Evolutionary conservation across 148 eudicot species (phyloP).

Genomic region (Simmondsia chinensis): DNA sequence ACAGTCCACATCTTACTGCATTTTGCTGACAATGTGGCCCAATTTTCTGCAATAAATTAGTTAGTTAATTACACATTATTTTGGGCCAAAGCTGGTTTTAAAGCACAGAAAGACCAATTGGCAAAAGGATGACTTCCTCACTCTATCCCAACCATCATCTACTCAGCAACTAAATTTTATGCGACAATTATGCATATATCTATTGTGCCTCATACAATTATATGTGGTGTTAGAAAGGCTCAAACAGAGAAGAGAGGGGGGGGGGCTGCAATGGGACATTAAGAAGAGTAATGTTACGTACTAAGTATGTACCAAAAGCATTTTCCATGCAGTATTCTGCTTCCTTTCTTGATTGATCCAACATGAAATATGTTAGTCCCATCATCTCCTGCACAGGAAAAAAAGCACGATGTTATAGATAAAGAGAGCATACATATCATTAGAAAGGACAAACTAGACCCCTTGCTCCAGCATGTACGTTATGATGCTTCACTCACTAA

Average conservation of each 20-base stretch:
- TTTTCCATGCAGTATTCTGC: conserved; percentile 96
- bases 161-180: too few species aligned
- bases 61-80: neutral
- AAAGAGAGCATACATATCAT: neutral
- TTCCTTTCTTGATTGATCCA: conserved; percentile 89
- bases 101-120: too few species aligned
- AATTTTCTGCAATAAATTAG: conserved; percentile 43
- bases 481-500: too few species aligned
- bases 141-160: too few species aligned
- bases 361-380: conserved; percentile 84
- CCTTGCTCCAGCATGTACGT: too few species aligned
- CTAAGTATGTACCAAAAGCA: conserved; percentile 78
- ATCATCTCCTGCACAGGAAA: conserved; percentile 79
- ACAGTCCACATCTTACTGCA: conserved; percentile 87
- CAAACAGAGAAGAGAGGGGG: conserved; percentile 1
- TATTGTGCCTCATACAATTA: too few species aligned
- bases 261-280: conserved; percentile 18
- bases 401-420: neutral
- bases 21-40: conserved; percentile 63
- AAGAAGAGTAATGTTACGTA: too few species aligned
- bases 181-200: too few species aligned
- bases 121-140: too few species aligned
- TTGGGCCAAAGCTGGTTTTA: too few species aligned
- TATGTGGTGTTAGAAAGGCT: too few species aligned
- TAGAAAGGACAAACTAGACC: neutral